Evolutionary conservation across 176 grass and related monocot genomes (phyloP).

Genomic region (Calamus simplicifolius): DNA sequence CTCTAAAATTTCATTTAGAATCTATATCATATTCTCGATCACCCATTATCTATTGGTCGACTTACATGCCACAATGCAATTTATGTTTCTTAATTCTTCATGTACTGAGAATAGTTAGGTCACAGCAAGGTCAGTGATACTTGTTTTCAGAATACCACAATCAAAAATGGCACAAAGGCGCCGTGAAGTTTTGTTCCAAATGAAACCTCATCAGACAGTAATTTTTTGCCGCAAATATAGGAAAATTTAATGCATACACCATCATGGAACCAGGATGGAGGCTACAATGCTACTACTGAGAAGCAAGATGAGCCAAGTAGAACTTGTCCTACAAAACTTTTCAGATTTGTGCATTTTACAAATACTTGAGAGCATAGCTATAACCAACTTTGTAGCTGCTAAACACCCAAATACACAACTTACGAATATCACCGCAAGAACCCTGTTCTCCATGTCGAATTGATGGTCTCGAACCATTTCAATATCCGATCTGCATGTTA

Average conservation of each 20-base stretch:
- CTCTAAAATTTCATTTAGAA: no score
- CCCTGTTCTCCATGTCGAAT: constrained; percentile 70
- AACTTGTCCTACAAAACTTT: constrained; percentile 56
- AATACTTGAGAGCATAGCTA: constrained; percentile 41
- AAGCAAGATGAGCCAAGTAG: constrained; percentile 73
- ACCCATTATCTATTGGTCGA: no score
- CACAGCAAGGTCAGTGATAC: no score
- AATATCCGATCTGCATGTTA: constrained; percentile 55
- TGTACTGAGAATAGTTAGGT: no score
- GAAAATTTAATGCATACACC: constrained; percentile 11
- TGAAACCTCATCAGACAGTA: constrained; percentile 12
- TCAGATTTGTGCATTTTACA: constrained; percentile 53
- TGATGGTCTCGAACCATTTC: constrained; percentile 55
- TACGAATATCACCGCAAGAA: constrained; percentile 68
- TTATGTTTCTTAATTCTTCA: no score
- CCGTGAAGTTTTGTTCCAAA: no score
- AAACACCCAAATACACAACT: constrained; percentile 78
- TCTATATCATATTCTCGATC: no score
- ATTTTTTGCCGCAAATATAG: constrained; percentile 11
- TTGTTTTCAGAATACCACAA: no score
- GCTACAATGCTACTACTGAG: constrained; percentile 75
- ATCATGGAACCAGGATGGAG: constrained; percentile 66
- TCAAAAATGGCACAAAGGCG: no score
- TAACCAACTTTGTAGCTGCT: constrained; percentile 62
- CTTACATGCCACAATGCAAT: no score